phyloP scores from a whole-genome alignment of 2,329 filamentous ascomycete species.

The Fusarium napiforme region DNA sequence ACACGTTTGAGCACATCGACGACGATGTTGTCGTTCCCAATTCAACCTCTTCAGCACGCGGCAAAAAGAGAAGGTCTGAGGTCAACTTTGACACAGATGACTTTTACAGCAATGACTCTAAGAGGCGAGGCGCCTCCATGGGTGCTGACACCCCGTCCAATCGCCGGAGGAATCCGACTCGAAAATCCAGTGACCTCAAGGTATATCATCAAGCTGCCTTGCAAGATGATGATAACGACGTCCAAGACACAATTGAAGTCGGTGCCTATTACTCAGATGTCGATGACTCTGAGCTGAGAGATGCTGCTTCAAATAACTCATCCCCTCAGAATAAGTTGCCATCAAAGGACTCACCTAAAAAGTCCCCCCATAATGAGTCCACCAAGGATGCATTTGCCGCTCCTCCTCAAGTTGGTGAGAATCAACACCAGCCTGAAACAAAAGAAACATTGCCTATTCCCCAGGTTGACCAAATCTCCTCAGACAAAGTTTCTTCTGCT shows the following conservation, averaged over 20 bases:
- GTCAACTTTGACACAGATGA: slow-evolving; percentile 51
- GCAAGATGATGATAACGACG: slow-evolving; percentile 58
- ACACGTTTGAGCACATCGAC: slow-evolving; percentile 64
- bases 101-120: slow-evolving; percentile 43
- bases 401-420: slow-evolving; percentile 16
- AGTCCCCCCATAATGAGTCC: slow-evolving; percentile 20
- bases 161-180: slow-evolving; percentile 54
- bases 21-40: slow-evolving; percentile 57
- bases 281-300: slow-evolving; percentile 46
- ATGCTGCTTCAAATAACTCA: slow-evolving; percentile 44
- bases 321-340: slow-evolving; percentile 43
- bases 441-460: slow-evolving; percentile 7
- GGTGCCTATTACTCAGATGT: slow-evolving; percentile 54
- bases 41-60: slow-evolving; percentile 49
- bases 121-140: slow-evolving; percentile 53
- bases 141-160: slow-evolving; percentile 50
- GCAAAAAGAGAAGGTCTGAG: slow-evolving; percentile 52
- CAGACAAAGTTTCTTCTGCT: slow-evolving; percentile 17
- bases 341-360: slow-evolving; percentile 28
- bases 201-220: slow-evolving; percentile 46
- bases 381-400: slow-evolving; percentile 26
- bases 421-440: slow-evolving; percentile 1
- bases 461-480: slow-evolving; percentile 4
- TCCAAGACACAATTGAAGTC: slow-evolving; percentile 69
- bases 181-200: slow-evolving; percentile 51